A percentile compares a stretch with the other conserved stretches of the same genome.
Conservation (phyloP, 306 rosid species). For the Comarum palustre region DNA sequence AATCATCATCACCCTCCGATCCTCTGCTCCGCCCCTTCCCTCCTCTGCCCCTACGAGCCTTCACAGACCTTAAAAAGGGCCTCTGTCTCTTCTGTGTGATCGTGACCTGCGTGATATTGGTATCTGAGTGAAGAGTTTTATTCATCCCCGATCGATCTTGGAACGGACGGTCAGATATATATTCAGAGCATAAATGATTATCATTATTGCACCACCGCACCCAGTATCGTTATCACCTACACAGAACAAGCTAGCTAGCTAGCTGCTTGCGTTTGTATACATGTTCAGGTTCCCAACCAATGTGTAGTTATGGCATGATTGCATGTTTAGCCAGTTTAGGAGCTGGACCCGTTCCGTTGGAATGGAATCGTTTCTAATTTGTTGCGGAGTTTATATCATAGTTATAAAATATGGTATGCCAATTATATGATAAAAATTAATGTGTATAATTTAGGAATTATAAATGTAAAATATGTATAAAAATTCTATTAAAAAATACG, state of each 20-base stretch:
- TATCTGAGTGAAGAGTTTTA: neutral
- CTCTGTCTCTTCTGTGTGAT: neutral
- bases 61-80: neutral
- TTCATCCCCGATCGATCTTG: neutral
- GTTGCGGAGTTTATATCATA: too few species aligned
- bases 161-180: constrained; percentile 17
- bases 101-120: constrained; percentile 7
- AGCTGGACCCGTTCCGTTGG: too few species aligned
- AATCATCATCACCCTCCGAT: neutral
- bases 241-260: neutral
- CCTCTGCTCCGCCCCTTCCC: neutral
- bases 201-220: neutral
- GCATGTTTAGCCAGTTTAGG: too few species aligned
- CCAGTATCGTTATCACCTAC: constrained; percentile 2
- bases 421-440: too few species aligned
- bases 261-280: too few species aligned
- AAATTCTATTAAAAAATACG: too few species aligned
- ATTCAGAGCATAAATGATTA: neutral
- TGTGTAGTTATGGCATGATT: neutral
- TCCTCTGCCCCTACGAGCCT: neutral
- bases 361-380: too few species aligned
- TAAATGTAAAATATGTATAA: too few species aligned
- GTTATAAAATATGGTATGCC: too few species aligned
- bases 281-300: too few species aligned
- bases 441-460: too few species aligned